Base-by-base conservation (phyloP, 768 basidiomycete genomes). In the Botryobasidium botryosum region DNA sequence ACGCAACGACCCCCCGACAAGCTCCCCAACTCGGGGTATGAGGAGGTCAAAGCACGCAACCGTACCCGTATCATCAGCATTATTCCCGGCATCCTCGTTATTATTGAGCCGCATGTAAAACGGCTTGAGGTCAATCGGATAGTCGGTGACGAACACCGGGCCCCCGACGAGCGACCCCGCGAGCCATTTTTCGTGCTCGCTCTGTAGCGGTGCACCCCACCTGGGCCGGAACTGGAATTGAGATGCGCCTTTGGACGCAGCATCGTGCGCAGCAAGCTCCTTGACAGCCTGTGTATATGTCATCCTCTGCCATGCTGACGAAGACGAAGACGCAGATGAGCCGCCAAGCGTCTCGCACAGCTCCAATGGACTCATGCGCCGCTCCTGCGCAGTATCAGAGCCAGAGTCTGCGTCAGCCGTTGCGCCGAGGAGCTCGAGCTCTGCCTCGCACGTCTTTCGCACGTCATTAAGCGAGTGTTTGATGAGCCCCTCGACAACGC, bases 31-130 rank as follows among this genome's bases (percentile, higher is more conserved):
- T 20, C 70, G 62, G 0, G 92, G 94, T 4, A 97, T 75, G 43
- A 99, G 70, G 15, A 99, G 68, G 57, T 99, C 94, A 55, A 99
- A 94, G 62, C 92, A 97, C n/a, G 79, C 86, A 3, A 86, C 87
- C 0, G 85, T 80, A 49, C 55, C 51, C 35, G 60, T 61, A 17
- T 46, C 51, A 5, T 27, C 33, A 4, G 36, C 28, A 13, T 17
- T 18, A 26, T 17, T n/a, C n/a, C n/a, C n/a, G n/a, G 32, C 36
- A 4, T 28, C 24, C n/a, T 37, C 23, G 32, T 68, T 62, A 45
- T 62, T 64, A 55, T 85, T 86, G 33, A 57, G 58, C 28, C 84
- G 75, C 94, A 97, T 96, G 63, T 99, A 99, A 65, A 97, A 97
- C 6, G 94, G 90, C 61, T 99, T 99, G 50, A 86, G 59, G 2